A percentile compares a stretch with the other conserved stretches of the same genome.
Evolutionary conservation across 805 yeast species (phyloP).

Genomic region (Kregervanrija pseudodelftensis): DNA sequence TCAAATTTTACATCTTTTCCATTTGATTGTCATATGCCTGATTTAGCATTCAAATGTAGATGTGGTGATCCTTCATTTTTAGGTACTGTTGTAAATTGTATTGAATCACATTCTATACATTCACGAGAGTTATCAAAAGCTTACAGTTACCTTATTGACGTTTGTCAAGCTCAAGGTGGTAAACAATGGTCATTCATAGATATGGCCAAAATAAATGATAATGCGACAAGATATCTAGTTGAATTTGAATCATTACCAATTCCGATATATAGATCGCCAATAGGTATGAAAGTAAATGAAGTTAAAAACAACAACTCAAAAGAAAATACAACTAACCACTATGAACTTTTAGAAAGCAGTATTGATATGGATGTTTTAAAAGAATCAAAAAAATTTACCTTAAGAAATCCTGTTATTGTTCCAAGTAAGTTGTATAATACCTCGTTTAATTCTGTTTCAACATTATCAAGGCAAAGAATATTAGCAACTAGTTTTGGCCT

Average conservation of each 20-base stretch:
- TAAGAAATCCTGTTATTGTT: slow-evolving; percentile 24
- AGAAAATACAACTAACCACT: background rate
- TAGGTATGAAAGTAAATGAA: slow-evolving; percentile 6
- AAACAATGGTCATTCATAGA: slow-evolving; percentile 22
- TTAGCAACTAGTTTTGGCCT: slow-evolving; percentile 26
- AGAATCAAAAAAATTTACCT: slow-evolving; percentile 1
- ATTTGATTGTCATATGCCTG: slow-evolving; percentile 27
- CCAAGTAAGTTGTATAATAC: slow-evolving; percentile 16
- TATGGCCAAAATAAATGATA: slow-evolving; percentile 22
- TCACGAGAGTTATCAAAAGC: slow-evolving; percentile 24
- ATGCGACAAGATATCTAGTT: slow-evolving; percentile 20
- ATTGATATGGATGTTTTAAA: slow-evolving; percentile 1
- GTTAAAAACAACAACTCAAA: background rate
- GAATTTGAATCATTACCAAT: slow-evolving; percentile 8
- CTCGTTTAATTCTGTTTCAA: slow-evolving; percentile 24
- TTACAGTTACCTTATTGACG: slow-evolving; percentile 26
- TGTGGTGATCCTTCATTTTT: slow-evolving; percentile 28
- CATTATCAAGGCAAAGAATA: slow-evolving; percentile 22
- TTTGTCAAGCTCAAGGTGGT: slow-evolving; percentile 28
- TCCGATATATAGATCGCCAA: slow-evolving; percentile 7
- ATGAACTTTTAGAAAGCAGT: background rate
- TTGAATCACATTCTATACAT: slow-evolving; percentile 24
- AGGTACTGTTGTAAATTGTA: slow-evolving; percentile 30
- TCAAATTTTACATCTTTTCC: slow-evolving; percentile 28
- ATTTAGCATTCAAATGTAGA: slow-evolving; percentile 29